Base-by-base conservation (phyloP, 805 yeast species). In the Spathaspora hagerdaliae region DNA sequence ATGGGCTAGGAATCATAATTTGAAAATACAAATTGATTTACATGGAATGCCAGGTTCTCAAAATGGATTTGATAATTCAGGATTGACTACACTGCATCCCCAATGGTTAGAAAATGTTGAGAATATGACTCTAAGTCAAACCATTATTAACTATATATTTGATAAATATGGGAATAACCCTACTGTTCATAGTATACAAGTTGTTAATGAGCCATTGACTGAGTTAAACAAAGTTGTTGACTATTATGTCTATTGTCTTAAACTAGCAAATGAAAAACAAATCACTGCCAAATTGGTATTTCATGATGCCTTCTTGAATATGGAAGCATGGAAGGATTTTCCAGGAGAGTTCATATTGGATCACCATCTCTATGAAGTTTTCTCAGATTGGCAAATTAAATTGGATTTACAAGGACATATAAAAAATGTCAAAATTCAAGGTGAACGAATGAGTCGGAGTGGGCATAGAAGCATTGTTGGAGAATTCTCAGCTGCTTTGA, bases 41-140 rank as follows among this genome's bases (percentile, higher is more conserved):
- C 96, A 87, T 57, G 90, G 94, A 10, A 82, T 78, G 15, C 95
- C 95, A 7, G 95, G 94, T 1, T 84, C 92, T 1, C 96, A 87
- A 58, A 88, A 87, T 60, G 95, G 96, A 15, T 87, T 87, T 69
- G 94, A 87, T 58, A 88, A 87, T 56, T 82, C 89, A 7, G 96
- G 96, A 1, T 63, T 73, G 34, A 69, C 87, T 52, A 79, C 54
- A 12, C 36, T 26, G 5, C 11, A 33, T 13, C 56, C 57, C 7
- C 15, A 35, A 13, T 55, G 59, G 58, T 38, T 55, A 29, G 41
- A 53, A 29, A 6, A 9, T 10, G 40, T 39, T 27, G 50, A 45
- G 15, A 48, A 50, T 26, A 40, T 45, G 37, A 39, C 36, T 19
- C 33, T 55, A 27, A 52, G 54, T 7, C 31, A 50, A 19, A 36